Conservation (phyloP, 2,329 filamentous ascomycete species). For the Clonostachys chloroleuca region DNA sequence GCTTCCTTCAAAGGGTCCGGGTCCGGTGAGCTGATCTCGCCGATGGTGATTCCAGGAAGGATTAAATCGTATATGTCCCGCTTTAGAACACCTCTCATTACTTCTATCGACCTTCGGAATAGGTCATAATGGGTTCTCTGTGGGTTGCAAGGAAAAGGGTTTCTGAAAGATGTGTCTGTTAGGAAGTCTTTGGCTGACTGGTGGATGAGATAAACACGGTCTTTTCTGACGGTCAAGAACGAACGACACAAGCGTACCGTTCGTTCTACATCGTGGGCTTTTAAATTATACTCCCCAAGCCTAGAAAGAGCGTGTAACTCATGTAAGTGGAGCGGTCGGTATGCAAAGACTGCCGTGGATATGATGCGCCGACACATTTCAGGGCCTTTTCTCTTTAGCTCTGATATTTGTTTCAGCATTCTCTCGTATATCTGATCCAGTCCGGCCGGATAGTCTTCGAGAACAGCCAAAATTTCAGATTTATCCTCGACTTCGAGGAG, state of each 20-base stretch:
- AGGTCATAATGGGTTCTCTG: constrained; percentile 18
- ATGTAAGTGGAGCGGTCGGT: too few species aligned
- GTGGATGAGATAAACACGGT: constrained; percentile 27
- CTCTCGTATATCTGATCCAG: constrained; percentile 23
- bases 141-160: too few species aligned
- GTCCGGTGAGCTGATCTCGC: constrained; percentile 4
- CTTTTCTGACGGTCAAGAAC: constrained; percentile 25
- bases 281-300: too few species aligned
- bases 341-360: constrained; percentile 7
- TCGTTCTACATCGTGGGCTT: constrained; percentile 5
- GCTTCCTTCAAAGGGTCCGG: constrained; percentile 8
- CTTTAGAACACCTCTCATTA: constrained; percentile 16
- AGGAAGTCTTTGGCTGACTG: constrained; percentile 38
- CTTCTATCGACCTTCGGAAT: constrained; percentile 24
- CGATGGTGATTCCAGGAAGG: constrained; percentile 3
- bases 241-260: constrained; percentile 28
- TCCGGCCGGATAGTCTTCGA: constrained; percentile 17
- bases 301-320: too few species aligned
- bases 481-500: background rate
- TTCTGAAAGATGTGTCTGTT: constrained; percentile 1
- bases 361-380: constrained; percentile 21
- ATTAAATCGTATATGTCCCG: constrained; percentile 27
- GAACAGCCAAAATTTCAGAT: constrained; percentile 3
- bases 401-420: constrained; percentile 25
- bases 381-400: background rate